These are phyloP conservation scores for Datisca glomerata DNA, from an alignment of 306 rosid genomes.

Conservation along the genomic window DNA sequence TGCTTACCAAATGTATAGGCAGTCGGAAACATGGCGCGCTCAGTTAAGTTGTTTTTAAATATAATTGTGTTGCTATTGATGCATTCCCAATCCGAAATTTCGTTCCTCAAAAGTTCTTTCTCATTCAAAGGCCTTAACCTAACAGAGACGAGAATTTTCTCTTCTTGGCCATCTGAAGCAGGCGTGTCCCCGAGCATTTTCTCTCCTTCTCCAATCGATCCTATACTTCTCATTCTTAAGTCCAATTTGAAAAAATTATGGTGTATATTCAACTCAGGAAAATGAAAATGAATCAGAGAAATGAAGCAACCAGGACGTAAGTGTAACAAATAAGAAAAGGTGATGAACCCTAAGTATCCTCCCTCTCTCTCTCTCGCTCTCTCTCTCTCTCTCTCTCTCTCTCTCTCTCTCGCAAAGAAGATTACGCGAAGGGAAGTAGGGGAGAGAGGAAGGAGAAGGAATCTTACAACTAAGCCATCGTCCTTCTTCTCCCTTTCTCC, in stretches of 20 bases:
- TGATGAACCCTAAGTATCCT: neutral
- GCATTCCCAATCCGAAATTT: slow-evolving; percentile 53
- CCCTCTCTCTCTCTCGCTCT: neutral
- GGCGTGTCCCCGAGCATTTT: slow-evolving; percentile 3
- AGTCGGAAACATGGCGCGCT: slow-evolving; percentile 31
- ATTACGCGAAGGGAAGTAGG: neutral
- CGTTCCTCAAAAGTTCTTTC: slow-evolving; percentile 34
- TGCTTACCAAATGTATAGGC: slow-evolving; percentile 48
- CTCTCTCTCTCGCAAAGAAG: slow-evolving; percentile 11
- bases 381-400: slow-evolving; percentile 11
- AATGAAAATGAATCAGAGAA: neutral
- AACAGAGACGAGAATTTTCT: slow-evolving; percentile 60
- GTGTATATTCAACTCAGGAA: slow-evolving; percentile 1
- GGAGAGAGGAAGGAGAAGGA: slow-evolving; percentile 18
- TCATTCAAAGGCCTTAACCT: slow-evolving; percentile 74
- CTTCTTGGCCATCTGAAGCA: slow-evolving; percentile 25
- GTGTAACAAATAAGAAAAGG: neutral
- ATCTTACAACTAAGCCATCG: slow-evolving; percentile 21
- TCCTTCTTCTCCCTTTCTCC: slow-evolving; percentile 12
- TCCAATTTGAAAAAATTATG: neutral
- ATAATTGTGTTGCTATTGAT: slow-evolving; percentile 26
- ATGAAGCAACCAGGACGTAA: neutral
- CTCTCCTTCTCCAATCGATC: slow-evolving; percentile 15
- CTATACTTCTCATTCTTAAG: slow-evolving; percentile 1
- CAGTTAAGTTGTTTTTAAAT: slow-evolving; percentile 25